Evolutionary conservation across 176 grass and related monocot genomes (phyloP), one percentile per base, ranked within the genome.

Genomic region (Oryza meyeriana): DNA sequence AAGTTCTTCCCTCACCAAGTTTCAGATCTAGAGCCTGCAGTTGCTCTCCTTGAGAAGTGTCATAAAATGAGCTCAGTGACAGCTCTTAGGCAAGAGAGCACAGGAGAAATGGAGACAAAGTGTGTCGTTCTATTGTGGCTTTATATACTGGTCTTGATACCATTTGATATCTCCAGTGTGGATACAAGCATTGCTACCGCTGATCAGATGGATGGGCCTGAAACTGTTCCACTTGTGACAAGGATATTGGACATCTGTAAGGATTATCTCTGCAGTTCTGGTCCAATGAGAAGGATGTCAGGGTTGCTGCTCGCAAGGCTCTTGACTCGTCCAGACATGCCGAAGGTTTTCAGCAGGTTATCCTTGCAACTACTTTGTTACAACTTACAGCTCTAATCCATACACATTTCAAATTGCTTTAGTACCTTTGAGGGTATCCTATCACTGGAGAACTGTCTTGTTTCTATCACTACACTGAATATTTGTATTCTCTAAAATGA

Each of bases 1-100:
- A 94, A 87, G 61, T 98, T 98, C 90, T 98, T 98, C 73, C 96
- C 93, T 10, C 96, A 95, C 30, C 96, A 98, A 79, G 96, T 98
- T 61, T 95, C 93, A 28, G 96, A 98, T 88, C 96, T 98, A 80
- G 96, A 98, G 73, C 79, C 86, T 55, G 89, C 93, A 2, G 93
- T 95, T 64, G 91, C 85, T 79, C 89, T 98, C 35, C 85, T 98
- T 61, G 92, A 91, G 79, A 90, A 86, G 72, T 95, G 92, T 48
- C 93, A 98, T 76, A 77, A 74, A 74, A 89, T 88, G 26, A 79
- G 75, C 20, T 81, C 90, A 1, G 66, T 22, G 1, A 91, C 90
- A 18, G 79, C 92, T 69, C 84, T 93, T 81, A 85, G 92, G 78
- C 86, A 95, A 63, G 92, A 98, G 83, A 98, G 96, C 76, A 98